A percentile compares a stretch with the other conserved stretches of the same genome.
Conservation (phyloP, 2,329 filamentous ascomycete species). For the Colletotrichum falcatum region DNA sequence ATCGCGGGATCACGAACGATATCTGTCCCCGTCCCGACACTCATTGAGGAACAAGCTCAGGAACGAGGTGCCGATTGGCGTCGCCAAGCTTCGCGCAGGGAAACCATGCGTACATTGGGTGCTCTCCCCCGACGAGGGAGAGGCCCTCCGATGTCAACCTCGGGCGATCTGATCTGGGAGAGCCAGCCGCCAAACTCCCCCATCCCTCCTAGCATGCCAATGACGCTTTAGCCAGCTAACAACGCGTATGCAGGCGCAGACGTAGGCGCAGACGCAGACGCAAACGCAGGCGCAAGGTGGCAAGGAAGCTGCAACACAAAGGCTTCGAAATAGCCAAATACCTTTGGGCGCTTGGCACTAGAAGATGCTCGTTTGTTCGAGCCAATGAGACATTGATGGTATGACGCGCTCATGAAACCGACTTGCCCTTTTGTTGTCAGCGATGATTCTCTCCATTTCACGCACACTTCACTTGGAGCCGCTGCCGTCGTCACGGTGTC, state of each 20-base stretch:
- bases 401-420: constrained; percentile 19
- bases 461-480: constrained; percentile 8
- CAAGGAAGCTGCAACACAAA: neutral
- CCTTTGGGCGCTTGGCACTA: neutral
- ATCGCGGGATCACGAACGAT: constrained; percentile 24
- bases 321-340: neutral
- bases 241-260: constrained; percentile 6
- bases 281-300: neutral
- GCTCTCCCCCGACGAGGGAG: constrained; percentile 5
- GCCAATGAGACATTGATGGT: constrained; percentile 11
- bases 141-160: constrained; percentile 16
- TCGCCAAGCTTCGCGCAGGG: constrained; percentile 20
- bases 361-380: neutral
- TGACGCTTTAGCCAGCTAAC: constrained; percentile 1
- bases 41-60: constrained; percentile 22
- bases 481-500: constrained; percentile 12
- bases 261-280: too few species aligned
- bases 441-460: constrained; percentile 21
- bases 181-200: neutral
- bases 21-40: neutral
- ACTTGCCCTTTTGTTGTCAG: neutral
- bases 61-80: constrained; percentile 20
- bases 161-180: constrained; percentile 15
- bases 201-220: constrained; percentile 27
- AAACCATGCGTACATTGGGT: constrained; percentile 20